Percentiles rank a stretch among this genome's conserved stretches.
These are phyloP conservation scores for Apiotrichum gracile DNA, from an alignment of 1,284 basidiomycete species.

Conservation along the genomic window DNA sequence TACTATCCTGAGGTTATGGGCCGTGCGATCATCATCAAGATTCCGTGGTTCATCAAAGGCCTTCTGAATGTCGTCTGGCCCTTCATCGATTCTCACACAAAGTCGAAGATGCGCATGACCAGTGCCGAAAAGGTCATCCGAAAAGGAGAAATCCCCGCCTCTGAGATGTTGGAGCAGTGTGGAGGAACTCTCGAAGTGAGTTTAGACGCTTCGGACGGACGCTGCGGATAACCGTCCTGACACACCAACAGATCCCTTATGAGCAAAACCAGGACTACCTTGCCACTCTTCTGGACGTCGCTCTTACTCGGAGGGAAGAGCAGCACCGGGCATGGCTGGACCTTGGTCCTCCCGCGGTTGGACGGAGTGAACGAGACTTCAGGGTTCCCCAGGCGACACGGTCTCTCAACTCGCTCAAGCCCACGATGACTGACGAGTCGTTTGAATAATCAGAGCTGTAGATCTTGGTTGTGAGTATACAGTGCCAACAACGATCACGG, in stretches of 20 bases:
- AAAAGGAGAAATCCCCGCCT: conserved; percentile 16
- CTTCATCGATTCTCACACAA: conserved; percentile 38
- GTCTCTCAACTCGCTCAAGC: neutral
- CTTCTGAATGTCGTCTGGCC: conserved; percentile 42
- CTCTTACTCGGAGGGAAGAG: conserved; percentile 19
- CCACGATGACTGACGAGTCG: neutral
- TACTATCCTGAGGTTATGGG: conserved; percentile 36
- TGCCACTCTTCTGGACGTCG: conserved; percentile 24
- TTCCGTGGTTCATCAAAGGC: conserved; percentile 34
- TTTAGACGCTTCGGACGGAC: no score
- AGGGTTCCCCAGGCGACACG: conserved; percentile 6
- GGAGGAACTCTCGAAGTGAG: conserved; percentile 35
- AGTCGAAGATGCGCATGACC: conserved; percentile 25
- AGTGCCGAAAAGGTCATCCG: conserved; percentile 15
- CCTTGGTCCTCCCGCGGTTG: conserved; percentile 23
- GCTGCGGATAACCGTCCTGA: no score
- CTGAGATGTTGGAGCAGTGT: conserved; percentile 25
- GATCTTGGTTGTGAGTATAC: no score
- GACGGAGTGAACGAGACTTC: conserved; percentile 29
- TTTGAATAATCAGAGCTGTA: no score
- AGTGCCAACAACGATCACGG: no score
- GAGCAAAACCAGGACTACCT: conserved; percentile 35
- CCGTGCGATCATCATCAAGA: conserved; percentile 25
- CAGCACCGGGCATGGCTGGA: conserved; percentile 24
- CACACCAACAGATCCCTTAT: conserved; percentile 12